Conservation (phyloP, 73 alveolate species). For the Tetrahymena elliotti region DNA sequence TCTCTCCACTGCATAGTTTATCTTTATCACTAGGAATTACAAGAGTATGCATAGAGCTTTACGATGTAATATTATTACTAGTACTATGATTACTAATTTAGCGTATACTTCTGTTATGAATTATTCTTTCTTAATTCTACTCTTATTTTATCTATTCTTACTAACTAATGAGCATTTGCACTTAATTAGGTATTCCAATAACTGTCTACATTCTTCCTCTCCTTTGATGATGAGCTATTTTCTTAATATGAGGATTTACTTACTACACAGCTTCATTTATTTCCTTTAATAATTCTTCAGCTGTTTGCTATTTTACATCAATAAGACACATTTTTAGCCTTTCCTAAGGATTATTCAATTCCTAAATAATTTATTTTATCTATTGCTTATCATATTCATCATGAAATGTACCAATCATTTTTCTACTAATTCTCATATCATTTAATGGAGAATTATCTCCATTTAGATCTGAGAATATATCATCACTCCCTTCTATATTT, state of each 20-base stretch:
- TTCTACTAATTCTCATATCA: background rate
- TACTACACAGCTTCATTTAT: background rate
- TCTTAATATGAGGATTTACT: background rate
- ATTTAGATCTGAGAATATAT: background rate
- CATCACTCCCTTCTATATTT: background rate
- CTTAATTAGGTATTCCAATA: background rate
- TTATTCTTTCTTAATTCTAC: background rate
- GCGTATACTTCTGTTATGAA: background rate
- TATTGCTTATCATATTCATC: background rate
- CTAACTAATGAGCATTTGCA: background rate
- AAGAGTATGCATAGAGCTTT: background rate
- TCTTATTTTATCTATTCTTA: background rate
- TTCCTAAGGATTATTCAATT: background rate
- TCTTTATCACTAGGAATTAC: background rate
- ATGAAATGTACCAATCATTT: background rate
- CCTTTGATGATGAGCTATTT: background rate
- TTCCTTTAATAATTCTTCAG: background rate
- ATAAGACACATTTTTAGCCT: background rate
- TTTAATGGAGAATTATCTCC: background rate
- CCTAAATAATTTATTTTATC: background rate
- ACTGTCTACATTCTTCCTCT: background rate
- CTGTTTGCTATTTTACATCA: background rate
- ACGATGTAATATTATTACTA: background rate
- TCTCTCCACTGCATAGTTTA: background rate
- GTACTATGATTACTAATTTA: background rate